A percentile compares a stretch with the other conserved stretches of the same genome.
Conservation (phyloP, 768 basidiomycete species). For the Russula olivacea region DNA sequence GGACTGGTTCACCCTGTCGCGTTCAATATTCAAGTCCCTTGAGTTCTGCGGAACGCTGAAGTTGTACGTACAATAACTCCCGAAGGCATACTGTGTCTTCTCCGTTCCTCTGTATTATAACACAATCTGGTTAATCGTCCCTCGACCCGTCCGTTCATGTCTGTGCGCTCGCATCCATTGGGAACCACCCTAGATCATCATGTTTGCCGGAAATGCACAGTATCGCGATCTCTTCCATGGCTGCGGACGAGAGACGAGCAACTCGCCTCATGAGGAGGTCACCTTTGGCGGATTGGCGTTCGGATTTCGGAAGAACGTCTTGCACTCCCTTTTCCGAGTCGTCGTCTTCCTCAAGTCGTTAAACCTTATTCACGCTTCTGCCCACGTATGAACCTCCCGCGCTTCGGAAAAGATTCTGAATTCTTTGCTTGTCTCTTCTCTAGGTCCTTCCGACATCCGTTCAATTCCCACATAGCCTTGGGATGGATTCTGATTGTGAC, state of each 20-base stretch:
- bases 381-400: constrained; percentile 6
- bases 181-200: background rate
- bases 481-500: background rate
- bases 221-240: background rate
- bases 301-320: background rate
- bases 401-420: background rate
- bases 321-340: background rate
- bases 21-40: background rate
- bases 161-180: background rate
- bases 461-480: background rate
- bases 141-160: background rate
- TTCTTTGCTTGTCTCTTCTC: background rate
- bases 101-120: background rate
- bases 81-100: background rate
- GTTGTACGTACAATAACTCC: background rate
- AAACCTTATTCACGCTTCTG: background rate
- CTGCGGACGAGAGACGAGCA: background rate
- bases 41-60: background rate
- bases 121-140: background rate
- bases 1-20: background rate
- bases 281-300: background rate
- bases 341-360: background rate
- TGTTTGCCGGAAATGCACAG: background rate
- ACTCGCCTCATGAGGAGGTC: background rate
- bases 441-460: background rate